A percentile compares a stretch with the other conserved stretches of the same genome.
phyloP scores from a whole-genome alignment of 2,329 filamentous ascomycete species.

The Ophiostoma quercus region DNA sequence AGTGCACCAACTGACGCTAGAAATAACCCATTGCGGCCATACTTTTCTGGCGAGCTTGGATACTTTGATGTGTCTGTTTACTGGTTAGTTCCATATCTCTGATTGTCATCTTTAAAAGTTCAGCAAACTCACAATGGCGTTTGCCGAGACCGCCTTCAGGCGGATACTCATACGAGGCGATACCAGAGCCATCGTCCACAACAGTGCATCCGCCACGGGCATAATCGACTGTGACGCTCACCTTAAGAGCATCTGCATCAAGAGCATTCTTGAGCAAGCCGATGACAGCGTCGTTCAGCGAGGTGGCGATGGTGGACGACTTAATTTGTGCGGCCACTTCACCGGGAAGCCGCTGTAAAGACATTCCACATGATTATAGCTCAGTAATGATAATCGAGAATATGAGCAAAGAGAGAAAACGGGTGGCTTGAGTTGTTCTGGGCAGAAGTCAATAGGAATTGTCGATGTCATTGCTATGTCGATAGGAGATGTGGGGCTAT shows the following conservation, averaged over 20 bases:
- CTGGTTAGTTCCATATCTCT: not conserved
- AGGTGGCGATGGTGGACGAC: conserved; percentile 75
- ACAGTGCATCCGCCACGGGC: conserved; percentile 68
- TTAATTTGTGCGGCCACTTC: conserved; percentile 73
- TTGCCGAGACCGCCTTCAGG: conserved; percentile 65
- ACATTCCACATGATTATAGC: conserved; percentile 39
- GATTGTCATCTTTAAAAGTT: not conserved
- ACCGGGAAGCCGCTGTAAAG: conserved; percentile 63
- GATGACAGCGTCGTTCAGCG: conserved; percentile 63
- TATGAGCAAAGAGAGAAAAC: not conserved
- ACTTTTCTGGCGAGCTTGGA: conserved; percentile 40
- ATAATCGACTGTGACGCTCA: conserved; percentile 71
- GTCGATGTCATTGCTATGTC: too few relatives aligned
- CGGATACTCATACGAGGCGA: conserved; percentile 67
- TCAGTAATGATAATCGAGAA: not conserved
- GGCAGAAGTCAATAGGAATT: too few relatives aligned
- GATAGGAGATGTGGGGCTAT: too few relatives aligned
- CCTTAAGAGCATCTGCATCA: conserved; percentile 66
- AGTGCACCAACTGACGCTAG: conserved; percentile 70
- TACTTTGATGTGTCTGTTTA: conserved; percentile 74
- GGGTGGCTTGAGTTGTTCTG: not conserved
- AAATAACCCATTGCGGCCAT: conserved; percentile 70
- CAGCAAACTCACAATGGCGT: conserved; percentile 56
- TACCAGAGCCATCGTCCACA: conserved; percentile 80
- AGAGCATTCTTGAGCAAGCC: conserved; percentile 78